These are phyloP conservation scores for Vickermania ingenoplastis DNA, from an alignment of 208 protist species.

Conservation along the genomic window DNA sequence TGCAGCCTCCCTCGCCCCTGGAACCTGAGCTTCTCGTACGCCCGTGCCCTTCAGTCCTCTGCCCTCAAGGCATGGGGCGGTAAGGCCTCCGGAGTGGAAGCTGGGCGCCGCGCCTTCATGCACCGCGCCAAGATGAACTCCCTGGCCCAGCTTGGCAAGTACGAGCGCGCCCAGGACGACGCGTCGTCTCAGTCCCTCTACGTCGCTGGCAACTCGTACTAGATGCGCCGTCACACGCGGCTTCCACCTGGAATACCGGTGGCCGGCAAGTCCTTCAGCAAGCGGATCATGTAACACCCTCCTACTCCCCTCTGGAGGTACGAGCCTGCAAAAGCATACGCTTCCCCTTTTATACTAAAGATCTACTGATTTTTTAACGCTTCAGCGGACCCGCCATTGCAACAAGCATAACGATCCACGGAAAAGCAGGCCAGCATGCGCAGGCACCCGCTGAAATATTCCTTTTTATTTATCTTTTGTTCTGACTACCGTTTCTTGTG, in stretches of 20 bases:
- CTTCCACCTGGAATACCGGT: background rate
- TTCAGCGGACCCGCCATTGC: no score
- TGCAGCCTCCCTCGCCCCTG: slow-evolving; percentile 59
- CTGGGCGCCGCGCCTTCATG: slow-evolving; percentile 50
- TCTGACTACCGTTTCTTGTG: no score
- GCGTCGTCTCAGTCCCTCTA: slow-evolving; percentile 72
- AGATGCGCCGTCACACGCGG: slow-evolving; percentile 6
- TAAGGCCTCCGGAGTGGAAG: slow-evolving; percentile 56
- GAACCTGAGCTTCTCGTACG: slow-evolving; percentile 93
- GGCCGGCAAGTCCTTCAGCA: background rate
- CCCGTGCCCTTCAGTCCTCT: slow-evolving; percentile 90
- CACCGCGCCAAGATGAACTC: slow-evolving; percentile 84
- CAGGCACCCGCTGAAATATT: no score
- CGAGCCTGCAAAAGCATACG: no score
- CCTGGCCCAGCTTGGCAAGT: slow-evolving; percentile 58
- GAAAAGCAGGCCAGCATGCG: no score
- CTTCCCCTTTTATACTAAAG: no score
- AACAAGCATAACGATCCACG: no score
- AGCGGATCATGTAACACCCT: background rate
- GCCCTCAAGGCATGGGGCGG: slow-evolving; percentile 90
- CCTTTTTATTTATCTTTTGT: no score
- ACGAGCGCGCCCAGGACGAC: slow-evolving; percentile 69
- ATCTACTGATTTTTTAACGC: no score
- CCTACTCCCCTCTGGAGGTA: background rate
- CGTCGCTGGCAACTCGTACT: slow-evolving; percentile 83